These are phyloP conservation scores for Pterocarpus santalinus DNA, from an alignment of 306 rosid genomes.

Conservation along the genomic window DNA sequence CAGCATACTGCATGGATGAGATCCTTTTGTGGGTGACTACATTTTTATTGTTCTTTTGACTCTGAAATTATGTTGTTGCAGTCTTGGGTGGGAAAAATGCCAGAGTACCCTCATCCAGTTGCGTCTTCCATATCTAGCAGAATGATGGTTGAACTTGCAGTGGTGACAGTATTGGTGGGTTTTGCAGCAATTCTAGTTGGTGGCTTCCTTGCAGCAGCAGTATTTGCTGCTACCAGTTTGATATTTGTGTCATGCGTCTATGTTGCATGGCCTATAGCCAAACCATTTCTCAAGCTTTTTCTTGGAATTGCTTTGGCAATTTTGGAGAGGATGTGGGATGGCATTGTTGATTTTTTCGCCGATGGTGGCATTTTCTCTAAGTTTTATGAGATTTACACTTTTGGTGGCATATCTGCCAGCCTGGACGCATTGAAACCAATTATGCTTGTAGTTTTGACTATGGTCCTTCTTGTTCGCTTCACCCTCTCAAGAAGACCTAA, in stretches of 20 bases:
- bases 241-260: constrained; percentile 65
- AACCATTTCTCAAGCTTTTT: constrained; percentile 74
- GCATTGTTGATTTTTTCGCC: constrained; percentile 62
- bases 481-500: constrained; percentile 97
- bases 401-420: constrained; percentile 82
- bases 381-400: constrained; percentile 71
- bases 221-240: constrained; percentile 82
- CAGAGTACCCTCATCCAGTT: constrained; percentile 88
- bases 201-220: constrained; percentile 87
- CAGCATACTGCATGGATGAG: constrained; percentile 32
- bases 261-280: constrained; percentile 82
- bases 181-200: constrained; percentile 78
- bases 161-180: constrained; percentile 69
- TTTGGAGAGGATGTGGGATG: constrained; percentile 82
- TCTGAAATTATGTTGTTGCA: constrained; percentile 54
- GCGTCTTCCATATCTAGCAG: constrained; percentile 93
- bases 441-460: constrained; percentile 73
- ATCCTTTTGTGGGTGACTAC: constrained; percentile 37
- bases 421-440: constrained; percentile 67
- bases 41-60: constrained; percentile 35
- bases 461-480: constrained; percentile 97
- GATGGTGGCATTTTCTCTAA: constrained; percentile 76
- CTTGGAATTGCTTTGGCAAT: constrained; percentile 65
- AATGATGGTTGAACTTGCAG: constrained; percentile 85
- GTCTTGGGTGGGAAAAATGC: constrained; percentile 82